A percentile compares a stretch with the other conserved stretches of the same genome.
Evolutionary conservation across 148 eudicot species (phyloP).

Genomic region (Drosera capensis): DNA sequence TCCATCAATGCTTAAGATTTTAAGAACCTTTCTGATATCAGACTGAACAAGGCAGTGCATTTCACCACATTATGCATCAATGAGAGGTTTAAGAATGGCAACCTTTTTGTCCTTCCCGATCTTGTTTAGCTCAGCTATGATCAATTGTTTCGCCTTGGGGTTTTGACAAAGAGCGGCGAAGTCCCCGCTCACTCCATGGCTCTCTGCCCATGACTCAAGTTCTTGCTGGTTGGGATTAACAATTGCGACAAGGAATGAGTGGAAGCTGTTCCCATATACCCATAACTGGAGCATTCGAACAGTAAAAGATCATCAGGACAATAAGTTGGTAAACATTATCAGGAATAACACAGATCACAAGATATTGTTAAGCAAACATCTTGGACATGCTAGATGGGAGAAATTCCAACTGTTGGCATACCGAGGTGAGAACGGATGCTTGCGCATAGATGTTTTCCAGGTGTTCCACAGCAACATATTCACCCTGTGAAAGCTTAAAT

Average conservation of each 20-base stretch:
- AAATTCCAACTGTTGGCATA: conserved; percentile 24
- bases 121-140: conserved; percentile 53
- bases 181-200: conserved; percentile 44
- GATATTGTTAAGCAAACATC: no score
- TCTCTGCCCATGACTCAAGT: conserved; percentile 51
- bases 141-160: conserved; percentile 49
- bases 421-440: conserved; percentile 58
- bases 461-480: conserved; percentile 96
- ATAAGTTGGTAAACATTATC: no score
- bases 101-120: conserved; percentile 78
- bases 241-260: conserved; percentile 60
- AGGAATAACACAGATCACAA: no score
- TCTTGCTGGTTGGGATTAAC: conserved; percentile 54
- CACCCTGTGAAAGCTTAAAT: conserved; percentile 97
- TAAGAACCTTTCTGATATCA: no score
- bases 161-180: conserved; percentile 50
- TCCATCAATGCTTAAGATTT: no score
- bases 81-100: no score
- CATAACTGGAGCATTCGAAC: conserved; percentile 37
- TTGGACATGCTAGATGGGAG: no score
- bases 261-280: conserved; percentile 78
- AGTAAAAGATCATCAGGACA: background rate
- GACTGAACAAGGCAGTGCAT: no score
- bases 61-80: no score
- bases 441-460: conserved; percentile 80